Evolutionary conservation across 1,284 basidiomycete species (phyloP).

Genomic region (Porogramme epimiltina): DNA sequence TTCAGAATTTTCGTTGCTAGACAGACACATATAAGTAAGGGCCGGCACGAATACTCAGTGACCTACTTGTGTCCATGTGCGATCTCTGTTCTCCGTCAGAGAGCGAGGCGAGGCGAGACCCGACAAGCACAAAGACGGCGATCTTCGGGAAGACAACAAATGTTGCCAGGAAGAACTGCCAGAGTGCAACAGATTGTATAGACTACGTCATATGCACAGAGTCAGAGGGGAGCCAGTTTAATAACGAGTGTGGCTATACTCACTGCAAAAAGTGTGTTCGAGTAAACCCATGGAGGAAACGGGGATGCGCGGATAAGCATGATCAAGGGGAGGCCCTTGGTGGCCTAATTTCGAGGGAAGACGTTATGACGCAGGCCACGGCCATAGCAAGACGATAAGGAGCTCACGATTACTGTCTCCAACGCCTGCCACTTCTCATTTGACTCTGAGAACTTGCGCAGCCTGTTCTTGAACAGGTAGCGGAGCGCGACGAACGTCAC

Average conservation of each 20-base stretch:
- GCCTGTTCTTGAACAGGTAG: constrained; percentile 54
- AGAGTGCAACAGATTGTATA: constrained; percentile 69
- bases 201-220: constrained; percentile 44
- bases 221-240: not conserved
- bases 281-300: constrained; percentile 83
- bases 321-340: constrained; percentile 75
- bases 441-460: constrained; percentile 58
- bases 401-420: constrained; percentile 72
- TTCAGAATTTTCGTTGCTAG: constrained; percentile 70
- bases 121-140: constrained; percentile 75
- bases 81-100: constrained; percentile 76
- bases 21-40: not conserved
- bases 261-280: constrained; percentile 78
- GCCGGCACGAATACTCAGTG: no score
- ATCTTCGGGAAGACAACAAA: constrained; percentile 71
- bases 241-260: constrained; percentile 28
- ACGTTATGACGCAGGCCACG: not conserved
- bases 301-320: constrained; percentile 81
- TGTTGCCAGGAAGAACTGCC: constrained; percentile 78
- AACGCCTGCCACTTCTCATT: constrained; percentile 79
- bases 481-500: constrained; percentile 66
- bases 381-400: not conserved
- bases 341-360: constrained; percentile 41
- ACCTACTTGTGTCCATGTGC: constrained; percentile 74
- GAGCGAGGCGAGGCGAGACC: constrained; percentile 70